phyloP scores from a whole-genome alignment of 2,329 filamentous ascomycete genomes.

The Neofusicoccum umdonicola region DNA sequence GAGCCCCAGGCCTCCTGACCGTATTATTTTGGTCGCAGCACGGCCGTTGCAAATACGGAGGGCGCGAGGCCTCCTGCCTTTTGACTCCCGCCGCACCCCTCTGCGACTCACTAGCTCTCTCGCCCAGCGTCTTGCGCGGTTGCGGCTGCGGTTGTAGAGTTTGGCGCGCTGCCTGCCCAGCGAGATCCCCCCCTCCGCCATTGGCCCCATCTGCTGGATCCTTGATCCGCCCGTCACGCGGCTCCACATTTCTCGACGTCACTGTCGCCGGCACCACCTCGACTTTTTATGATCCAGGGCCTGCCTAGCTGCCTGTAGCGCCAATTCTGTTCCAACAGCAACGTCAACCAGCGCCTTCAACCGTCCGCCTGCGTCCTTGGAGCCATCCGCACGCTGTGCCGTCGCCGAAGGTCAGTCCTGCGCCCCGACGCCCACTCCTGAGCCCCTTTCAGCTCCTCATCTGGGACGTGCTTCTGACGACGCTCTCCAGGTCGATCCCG shows the following conservation, averaged over 20 bases:
- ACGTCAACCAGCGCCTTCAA: neutral
- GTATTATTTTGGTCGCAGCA: slow-evolving; percentile 13
- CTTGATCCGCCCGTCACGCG: slow-evolving; percentile 7
- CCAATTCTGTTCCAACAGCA: neutral
- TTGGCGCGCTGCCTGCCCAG: slow-evolving; percentile 6
- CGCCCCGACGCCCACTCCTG: slow-evolving; percentile 3
- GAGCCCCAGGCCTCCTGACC: slow-evolving; percentile 11
- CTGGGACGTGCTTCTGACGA: slow-evolving; percentile 8
- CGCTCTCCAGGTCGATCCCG: neutral
- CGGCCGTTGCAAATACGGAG: slow-evolving; percentile 7
- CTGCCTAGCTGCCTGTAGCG: neutral
- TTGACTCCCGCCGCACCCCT: neutral
- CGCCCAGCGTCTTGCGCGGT: neutral
- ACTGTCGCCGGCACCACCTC: slow-evolving; percentile 9
- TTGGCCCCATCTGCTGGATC: slow-evolving; percentile 8
- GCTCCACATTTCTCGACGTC: slow-evolving; percentile 19
- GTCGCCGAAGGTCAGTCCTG: slow-evolving; percentile 4
- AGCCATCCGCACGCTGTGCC: neutral
- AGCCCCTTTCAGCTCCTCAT: neutral
- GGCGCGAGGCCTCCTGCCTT: slow-evolving; percentile 1
- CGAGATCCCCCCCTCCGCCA: slow-evolving; percentile 12
- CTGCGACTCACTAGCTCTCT: neutral
- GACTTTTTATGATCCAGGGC: neutral
- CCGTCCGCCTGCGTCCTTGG: neutral
- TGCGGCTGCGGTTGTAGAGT: slow-evolving; percentile 6